Conservation (phyloP, 2,329 filamentous ascomycete genomes). For the Domatiomyces globalis region DNA sequence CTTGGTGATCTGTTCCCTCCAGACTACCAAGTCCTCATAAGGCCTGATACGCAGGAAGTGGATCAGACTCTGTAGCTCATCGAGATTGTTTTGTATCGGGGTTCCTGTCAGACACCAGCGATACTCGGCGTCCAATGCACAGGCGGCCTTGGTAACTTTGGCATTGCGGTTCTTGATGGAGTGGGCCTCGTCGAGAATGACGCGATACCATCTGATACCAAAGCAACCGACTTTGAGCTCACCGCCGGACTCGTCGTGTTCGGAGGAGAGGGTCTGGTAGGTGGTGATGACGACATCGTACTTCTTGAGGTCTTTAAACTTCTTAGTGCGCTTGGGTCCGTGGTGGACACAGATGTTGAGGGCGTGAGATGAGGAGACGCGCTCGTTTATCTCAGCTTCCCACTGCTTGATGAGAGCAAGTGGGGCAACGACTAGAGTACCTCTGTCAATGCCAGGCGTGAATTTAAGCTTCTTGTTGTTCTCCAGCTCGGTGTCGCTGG, state of each 20-base stretch:
- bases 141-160: slow-evolving; percentile 87
- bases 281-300: slow-evolving; percentile 97
- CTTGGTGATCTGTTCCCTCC: slow-evolving; percentile 80
- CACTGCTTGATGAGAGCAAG: slow-evolving; percentile 92
- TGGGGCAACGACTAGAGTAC: slow-evolving; percentile 83
- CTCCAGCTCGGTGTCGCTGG: slow-evolving; percentile 34
- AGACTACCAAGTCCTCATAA: slow-evolving; percentile 70
- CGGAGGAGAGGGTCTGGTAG: slow-evolving; percentile 87
- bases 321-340: slow-evolving; percentile 70
- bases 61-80: slow-evolving; percentile 87
- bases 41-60: slow-evolving; percentile 85
- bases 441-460: slow-evolving; percentile 55
- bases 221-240: slow-evolving; percentile 69
- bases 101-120: slow-evolving; percentile 94
- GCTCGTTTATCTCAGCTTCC: slow-evolving; percentile 83
- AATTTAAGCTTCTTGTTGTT: slow-evolving; percentile 45
- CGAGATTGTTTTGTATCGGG: slow-evolving; percentile 95
- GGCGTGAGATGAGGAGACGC: slow-evolving; percentile 53
- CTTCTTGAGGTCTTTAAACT: slow-evolving; percentile 56
- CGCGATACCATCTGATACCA: slow-evolving; percentile 83
- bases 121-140: slow-evolving; percentile 69
- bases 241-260: slow-evolving; percentile 54
- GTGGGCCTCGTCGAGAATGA: slow-evolving; percentile 92
- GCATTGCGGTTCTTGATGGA: slow-evolving; percentile 97
- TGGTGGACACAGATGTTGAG: slow-evolving; percentile 83